phyloP scores from a whole-genome alignment of 495 filamentous ascomycete genomes.

The Podospora bellae-mahoneyi region DNA sequence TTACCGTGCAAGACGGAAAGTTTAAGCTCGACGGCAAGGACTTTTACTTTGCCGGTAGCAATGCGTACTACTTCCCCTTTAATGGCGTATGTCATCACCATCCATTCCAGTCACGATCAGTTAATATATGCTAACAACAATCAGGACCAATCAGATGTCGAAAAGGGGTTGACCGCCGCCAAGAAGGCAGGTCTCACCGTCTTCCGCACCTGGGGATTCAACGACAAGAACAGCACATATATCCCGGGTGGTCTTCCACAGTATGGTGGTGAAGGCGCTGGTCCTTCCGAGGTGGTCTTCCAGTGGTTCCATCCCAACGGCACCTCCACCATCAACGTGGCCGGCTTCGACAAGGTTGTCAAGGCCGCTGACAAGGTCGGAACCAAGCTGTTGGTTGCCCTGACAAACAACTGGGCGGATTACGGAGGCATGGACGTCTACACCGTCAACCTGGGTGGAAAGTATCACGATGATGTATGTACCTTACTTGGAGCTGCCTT shows the following conservation, averaged over 20 bases:
- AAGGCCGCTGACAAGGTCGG: conserved; percentile 53
- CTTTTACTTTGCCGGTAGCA: conserved; percentile 67
- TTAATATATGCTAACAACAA: neutral
- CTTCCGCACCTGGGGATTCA: conserved; percentile 63
- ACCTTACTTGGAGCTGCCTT: neutral
- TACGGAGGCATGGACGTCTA: conserved; percentile 52
- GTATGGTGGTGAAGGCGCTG: conserved; percentile 50
- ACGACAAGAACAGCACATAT: conserved; percentile 55
- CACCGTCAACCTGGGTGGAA: conserved; percentile 37
- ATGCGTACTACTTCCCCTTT: conserved; percentile 70
- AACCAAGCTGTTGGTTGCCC: conserved; percentile 56
- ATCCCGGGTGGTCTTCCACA: conserved; percentile 37
- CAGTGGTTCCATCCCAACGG: conserved; percentile 42
- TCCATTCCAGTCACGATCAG: no score
- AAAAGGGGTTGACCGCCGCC: conserved; percentile 53
- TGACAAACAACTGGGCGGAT: conserved; percentile 55
- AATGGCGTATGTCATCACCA: conserved; percentile 33
- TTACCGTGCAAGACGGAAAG: conserved; percentile 50
- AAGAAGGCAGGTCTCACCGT: conserved; percentile 59
- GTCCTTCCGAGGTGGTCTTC: conserved; percentile 50
- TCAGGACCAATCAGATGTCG: conserved; percentile 57
- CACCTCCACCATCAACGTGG: conserved; percentile 53
- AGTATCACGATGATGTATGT: conserved; percentile 37
- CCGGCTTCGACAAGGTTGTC: conserved; percentile 65
- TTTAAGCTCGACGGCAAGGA: conserved; percentile 63